Conservation (phyloP, 2,329 filamentous ascomycete genomes). For the Paecilomyces fulvus region DNA sequence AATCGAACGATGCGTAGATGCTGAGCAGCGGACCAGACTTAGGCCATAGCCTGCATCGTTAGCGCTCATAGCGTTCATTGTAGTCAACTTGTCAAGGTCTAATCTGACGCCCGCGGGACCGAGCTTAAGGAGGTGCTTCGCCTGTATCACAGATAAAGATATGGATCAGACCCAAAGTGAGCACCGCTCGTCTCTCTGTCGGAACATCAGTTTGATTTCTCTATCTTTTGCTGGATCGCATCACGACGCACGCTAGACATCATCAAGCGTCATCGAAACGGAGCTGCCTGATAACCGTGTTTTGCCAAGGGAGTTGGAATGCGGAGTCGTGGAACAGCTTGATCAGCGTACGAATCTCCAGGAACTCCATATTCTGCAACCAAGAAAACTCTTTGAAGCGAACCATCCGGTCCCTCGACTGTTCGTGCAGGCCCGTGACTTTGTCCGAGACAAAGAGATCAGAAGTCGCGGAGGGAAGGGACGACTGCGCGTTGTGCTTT, state of each 20-base stretch:
- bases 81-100: not conserved
- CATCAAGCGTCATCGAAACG: not conserved
- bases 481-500: not conserved
- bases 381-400: not conserved
- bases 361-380: not conserved
- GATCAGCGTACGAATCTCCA: not conserved
- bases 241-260: not conserved
- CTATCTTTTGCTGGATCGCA: not conserved
- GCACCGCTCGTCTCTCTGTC: not conserved
- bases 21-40: not conserved
- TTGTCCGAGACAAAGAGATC: not conserved
- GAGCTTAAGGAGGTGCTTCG: not conserved
- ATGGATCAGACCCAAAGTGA: not conserved
- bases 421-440: not conserved
- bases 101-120: not conserved
- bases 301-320: not conserved
- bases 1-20: not conserved
- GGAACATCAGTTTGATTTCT: not conserved
- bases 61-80: not conserved
- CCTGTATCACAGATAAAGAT: not conserved
- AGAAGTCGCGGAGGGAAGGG: not conserved
- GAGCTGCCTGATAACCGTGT: not conserved
- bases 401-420: not conserved
- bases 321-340: not conserved
- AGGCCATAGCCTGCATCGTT: not conserved